Evolutionary conservation across 2,329 filamentous ascomycete genomes (phyloP).

Genomic region (Microdochium trichocladiopsis): DNA sequence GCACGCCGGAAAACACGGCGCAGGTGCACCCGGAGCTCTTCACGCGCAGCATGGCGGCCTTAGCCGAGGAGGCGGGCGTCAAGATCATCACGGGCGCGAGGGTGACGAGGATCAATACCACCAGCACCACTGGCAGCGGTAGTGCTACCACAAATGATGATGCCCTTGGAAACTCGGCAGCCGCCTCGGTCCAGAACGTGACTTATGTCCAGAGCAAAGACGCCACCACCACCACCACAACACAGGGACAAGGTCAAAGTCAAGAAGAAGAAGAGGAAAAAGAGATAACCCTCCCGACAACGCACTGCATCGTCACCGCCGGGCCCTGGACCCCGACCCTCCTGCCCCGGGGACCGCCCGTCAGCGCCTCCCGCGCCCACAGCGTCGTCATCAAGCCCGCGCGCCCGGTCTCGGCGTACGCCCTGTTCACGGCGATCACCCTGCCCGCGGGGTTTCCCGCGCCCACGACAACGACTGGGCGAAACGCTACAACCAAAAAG

Average conservation of each 20-base stretch:
- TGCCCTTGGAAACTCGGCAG: background rate
- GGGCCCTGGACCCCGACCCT: constrained; percentile 39
- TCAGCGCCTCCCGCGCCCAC: constrained; percentile 34
- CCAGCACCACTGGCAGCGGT: too few relatives aligned
- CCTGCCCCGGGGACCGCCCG: constrained; percentile 29
- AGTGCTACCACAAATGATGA: constrained; percentile 6
- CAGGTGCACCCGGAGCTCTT: constrained; percentile 76
- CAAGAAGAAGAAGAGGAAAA: constrained; percentile 6
- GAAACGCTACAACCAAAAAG: too few relatives aligned
- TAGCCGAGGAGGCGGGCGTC: constrained; percentile 57
- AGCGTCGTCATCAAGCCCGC: constrained; percentile 34
- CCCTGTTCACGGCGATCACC: constrained; percentile 65
- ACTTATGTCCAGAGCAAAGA: constrained; percentile 13
- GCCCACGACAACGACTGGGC: constrained; percentile 10
- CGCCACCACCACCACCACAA: background rate
- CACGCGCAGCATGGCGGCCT: constrained; percentile 62
- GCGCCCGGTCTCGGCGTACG: constrained; percentile 44
- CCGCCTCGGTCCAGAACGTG: constrained; percentile 14
- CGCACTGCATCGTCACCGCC: constrained; percentile 26
- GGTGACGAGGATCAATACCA: constrained; percentile 16
- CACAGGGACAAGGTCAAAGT: too few relatives aligned
- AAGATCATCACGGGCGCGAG: constrained; percentile 35
- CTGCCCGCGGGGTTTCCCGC: constrained; percentile 46
- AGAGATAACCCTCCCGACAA: constrained; percentile 14
- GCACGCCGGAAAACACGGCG: constrained; percentile 55